Evolutionary conservation across 2,329 filamentous ascomycete genomes (phyloP), one percentile per base, ranked within the genome.

Genomic region (Talaromyces sp.): DNA sequence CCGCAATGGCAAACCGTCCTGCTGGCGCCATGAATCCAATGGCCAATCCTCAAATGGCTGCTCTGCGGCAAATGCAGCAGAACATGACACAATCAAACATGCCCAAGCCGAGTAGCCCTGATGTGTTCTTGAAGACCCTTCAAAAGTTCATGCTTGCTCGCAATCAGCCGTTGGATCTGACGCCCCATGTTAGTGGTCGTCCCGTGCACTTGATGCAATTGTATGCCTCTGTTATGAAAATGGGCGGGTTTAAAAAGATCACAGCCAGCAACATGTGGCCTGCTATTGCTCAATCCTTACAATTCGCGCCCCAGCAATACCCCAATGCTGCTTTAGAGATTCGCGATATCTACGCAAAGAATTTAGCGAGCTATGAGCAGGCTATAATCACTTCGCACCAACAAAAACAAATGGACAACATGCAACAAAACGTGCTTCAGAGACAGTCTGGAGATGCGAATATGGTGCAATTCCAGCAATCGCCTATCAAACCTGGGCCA

Each of bases 81-180:
- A 73, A 70, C 66, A 74, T 76, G 68, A 59, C 69, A 6, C 77
- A 80, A 60, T 75, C 76, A 59, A 73, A 70, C 66, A 74, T 76
- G 67, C 59, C 70, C 4, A 78, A 77, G 59, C 73, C 74, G 1
- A 69, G 67, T 70, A 77, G 75, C 38, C 85, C 85, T 0, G 89
- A 92, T 63, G 82, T 82, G 32, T 92, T 93, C 64, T 81, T 96
- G 74, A 89, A 91, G 69, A 89, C 87, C 43, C 79, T 98, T 8
- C 83, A 85, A 21, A 78, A 82, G n/a, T 90, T 96, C 64, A 96
- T 96, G 88, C 84, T 84, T 62, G 82, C 86, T 54, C 87, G 89
- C 62, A 86, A 87, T 32, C 79, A 91, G 19, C 88, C 86, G 0
- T 81, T 98, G 55, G 91, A 96, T 53, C 78, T 84, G 1, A 89